Percentiles rank a stretch among this genome's conserved stretches.
phyloP scores from a whole-genome alignment of 2,329 filamentous ascomycete species.

The Neocatenulostroma microsporum region DNA sequence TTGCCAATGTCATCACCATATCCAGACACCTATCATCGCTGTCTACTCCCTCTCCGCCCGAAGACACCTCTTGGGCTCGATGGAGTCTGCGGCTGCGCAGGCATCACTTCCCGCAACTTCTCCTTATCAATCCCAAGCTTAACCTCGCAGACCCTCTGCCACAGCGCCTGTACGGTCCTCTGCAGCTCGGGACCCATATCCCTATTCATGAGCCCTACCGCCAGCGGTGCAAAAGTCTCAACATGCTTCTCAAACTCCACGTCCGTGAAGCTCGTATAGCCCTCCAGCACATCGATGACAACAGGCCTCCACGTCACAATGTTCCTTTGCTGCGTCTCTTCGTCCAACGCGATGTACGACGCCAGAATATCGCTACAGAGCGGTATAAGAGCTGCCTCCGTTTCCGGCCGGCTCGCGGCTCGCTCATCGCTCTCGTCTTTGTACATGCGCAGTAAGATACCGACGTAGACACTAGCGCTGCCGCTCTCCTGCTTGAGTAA shows the following conservation, averaged over 20 bases:
- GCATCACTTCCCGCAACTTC: slow-evolving; percentile 10
- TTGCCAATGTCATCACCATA: too few relatives aligned
- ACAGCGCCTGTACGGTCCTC: slow-evolving; percentile 64
- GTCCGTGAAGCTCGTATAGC: slow-evolving; percentile 75
- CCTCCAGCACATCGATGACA: slow-evolving; percentile 92
- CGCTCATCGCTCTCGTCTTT: slow-evolving; percentile 79
- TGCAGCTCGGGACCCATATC: slow-evolving; percentile 77
- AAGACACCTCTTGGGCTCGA: slow-evolving; percentile 21
- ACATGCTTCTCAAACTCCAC: slow-evolving; percentile 74
- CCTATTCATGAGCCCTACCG: slow-evolving; percentile 71
- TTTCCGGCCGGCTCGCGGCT: slow-evolving; percentile 68
- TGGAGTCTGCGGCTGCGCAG: slow-evolving; percentile 8
- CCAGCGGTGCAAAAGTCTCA: slow-evolving; percentile 74
- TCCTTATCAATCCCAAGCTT: slow-evolving; percentile 42
- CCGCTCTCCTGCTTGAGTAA: slow-evolving; percentile 94
- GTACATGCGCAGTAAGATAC: slow-evolving; percentile 96
- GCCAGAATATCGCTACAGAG: slow-evolving; percentile 91
- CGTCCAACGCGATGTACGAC: slow-evolving; percentile 77
- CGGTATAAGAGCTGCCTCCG: slow-evolving; percentile 85
- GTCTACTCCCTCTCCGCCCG: slow-evolving; percentile 22
- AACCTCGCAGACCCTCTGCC: slow-evolving; percentile 77
- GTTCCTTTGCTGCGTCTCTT: slow-evolving; percentile 94
- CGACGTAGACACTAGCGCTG: slow-evolving; percentile 87
- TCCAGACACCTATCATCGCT: too few relatives aligned
- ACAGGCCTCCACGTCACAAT: slow-evolving; percentile 96